phyloP scores from a whole-genome alignment of 1,139 yeast genomes.

The Candida freyschussii region DNA sequence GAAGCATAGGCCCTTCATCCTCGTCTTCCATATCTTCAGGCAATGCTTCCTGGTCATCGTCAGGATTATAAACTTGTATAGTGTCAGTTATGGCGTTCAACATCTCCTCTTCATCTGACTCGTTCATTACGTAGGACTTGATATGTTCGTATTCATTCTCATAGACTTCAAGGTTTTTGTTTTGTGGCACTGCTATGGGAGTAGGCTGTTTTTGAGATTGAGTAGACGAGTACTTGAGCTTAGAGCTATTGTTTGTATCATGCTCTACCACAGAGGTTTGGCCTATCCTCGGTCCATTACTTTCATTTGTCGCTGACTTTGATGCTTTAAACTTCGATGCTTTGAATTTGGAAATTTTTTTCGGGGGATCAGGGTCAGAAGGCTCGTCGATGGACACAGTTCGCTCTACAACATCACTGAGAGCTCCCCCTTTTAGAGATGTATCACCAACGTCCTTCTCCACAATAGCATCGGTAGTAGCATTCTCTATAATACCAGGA shows the following conservation, averaged over 20 bases:
- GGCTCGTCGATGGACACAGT: conserved; percentile 1
- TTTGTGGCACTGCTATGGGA: conserved; percentile 5
- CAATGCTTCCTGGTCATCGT: conserved; percentile 16
- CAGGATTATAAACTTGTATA: conserved; percentile 19
- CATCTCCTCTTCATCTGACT: conserved; percentile 12
- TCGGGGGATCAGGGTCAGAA: not conserved
- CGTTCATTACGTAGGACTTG: conserved; percentile 11
- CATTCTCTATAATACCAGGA: conserved; percentile 5
- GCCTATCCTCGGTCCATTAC: conserved; percentile 1
- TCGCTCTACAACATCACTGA: too few species aligned
- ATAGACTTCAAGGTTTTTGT: too few species aligned
- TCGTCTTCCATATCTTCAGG: conserved; percentile 22
- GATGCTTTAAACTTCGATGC: conserved; percentile 2
- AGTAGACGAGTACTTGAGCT: too few species aligned
- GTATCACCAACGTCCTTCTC: conserved; percentile 1
- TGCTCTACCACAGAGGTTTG: too few species aligned
- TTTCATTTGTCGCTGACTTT: not conserved
- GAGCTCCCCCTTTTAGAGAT: too few species aligned
- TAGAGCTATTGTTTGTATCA: too few species aligned
- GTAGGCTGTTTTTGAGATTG: too few species aligned
- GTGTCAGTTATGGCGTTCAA: conserved; percentile 11
- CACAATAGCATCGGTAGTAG: conserved; percentile 1
- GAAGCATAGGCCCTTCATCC: conserved; percentile 28
- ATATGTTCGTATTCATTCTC: conserved; percentile 13
- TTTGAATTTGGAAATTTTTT: conserved; percentile 6